Evolutionary conservation across 2,329 filamentous ascomycete genomes (phyloP).

Genomic region (Aspergillus hortae): DNA sequence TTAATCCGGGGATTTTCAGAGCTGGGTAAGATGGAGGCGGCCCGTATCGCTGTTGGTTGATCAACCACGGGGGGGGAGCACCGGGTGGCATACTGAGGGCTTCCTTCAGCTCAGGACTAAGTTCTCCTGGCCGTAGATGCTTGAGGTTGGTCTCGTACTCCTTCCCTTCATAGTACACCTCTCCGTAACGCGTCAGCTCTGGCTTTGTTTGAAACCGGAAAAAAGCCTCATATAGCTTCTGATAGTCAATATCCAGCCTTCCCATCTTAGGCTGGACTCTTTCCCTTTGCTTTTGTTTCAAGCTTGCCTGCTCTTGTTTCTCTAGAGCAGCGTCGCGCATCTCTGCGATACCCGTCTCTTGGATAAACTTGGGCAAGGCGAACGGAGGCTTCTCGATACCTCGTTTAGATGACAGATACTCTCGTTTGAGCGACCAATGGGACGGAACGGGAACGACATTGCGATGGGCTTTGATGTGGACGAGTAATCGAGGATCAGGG

Average conservation of each 20-base stretch:
- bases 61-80: slow-evolving; percentile 91
- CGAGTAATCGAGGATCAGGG: slow-evolving; percentile 79
- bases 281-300: slow-evolving; percentile 95
- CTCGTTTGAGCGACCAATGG: slow-evolving; percentile 94
- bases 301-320: slow-evolving; percentile 84
- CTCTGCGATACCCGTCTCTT: slow-evolving; percentile 94
- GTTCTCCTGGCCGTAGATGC: slow-evolving; percentile 82
- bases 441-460: slow-evolving; percentile 92
- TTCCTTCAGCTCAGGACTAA: slow-evolving; percentile 85
- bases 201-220: slow-evolving; percentile 98
- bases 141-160: slow-evolving; percentile 94
- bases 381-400: slow-evolving; percentile 96
- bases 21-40: slow-evolving; percentile 89
- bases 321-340: slow-evolving; percentile 97
- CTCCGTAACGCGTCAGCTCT: slow-evolving; percentile 86
- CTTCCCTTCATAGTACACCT: slow-evolving; percentile 99
- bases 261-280: slow-evolving; percentile 94
- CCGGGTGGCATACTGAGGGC: slow-evolving; percentile 90
- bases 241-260: slow-evolving; percentile 96
- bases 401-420: slow-evolving; percentile 94
- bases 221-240: slow-evolving; percentile 97
- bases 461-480: slow-evolving; percentile 90
- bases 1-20: slow-evolving; percentile 91
- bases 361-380: slow-evolving; percentile 89
- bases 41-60: slow-evolving; percentile 87